These are phyloP conservation scores for Lentinula raphanica DNA, from an alignment of 768 basidiomycete genomes.

Conservation along the genomic window DNA sequence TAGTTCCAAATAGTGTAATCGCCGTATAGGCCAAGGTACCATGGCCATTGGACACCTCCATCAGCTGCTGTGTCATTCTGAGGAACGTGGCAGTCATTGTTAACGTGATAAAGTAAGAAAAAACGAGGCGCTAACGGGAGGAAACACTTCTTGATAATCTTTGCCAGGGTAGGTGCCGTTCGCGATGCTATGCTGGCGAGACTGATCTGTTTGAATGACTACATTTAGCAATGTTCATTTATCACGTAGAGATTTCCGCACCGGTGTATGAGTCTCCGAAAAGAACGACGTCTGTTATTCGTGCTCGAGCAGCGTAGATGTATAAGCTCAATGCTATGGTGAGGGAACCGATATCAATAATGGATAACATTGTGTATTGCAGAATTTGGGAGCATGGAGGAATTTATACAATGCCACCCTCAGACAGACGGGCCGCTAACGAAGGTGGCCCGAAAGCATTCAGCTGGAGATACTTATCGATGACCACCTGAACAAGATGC, in stretches of 20 bases:
- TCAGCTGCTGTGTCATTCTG: slow-evolving; percentile 17
- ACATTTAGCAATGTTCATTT: background rate
- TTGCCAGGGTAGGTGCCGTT: slow-evolving; percentile 19
- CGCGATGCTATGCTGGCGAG: slow-evolving; percentile 17
- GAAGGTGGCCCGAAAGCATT: background rate
- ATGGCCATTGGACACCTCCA: slow-evolving; percentile 20
- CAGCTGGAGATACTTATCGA: background rate
- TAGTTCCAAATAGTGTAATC: slow-evolving; percentile 21
- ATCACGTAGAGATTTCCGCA: background rate
- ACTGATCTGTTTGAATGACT: slow-evolving; percentile 13
- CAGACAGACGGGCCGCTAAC: background rate
- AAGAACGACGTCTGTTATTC: slow-evolving; percentile 6
- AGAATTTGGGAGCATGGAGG: background rate
- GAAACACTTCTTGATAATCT: slow-evolving; percentile 20
- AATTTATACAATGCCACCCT: background rate
- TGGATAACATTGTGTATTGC: background rate
- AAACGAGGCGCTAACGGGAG: slow-evolving; percentile 12
- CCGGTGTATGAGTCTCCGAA: slow-evolving; percentile 10
- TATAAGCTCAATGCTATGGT: background rate
- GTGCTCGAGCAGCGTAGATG: background rate
- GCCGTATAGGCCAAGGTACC: slow-evolving; percentile 18
- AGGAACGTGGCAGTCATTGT: background rate
- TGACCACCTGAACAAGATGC: background rate
- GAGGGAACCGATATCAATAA: background rate
- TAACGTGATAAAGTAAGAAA: background rate